phyloP scores from a whole-genome alignment of 306 rosid species.

The Mimosa bimucronata region DNA sequence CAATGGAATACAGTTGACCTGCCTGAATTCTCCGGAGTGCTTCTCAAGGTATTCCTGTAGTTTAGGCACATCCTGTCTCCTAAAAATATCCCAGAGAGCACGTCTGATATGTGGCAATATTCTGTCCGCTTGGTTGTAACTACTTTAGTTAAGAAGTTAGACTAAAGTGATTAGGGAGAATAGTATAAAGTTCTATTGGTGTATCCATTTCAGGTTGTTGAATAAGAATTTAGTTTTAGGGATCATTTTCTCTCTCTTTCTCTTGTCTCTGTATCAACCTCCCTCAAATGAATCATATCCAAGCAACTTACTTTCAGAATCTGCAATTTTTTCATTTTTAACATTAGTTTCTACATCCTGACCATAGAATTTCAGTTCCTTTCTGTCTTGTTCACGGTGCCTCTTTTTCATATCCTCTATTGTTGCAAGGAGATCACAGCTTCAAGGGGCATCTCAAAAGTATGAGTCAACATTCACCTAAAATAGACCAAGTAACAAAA shows the following conservation, averaged over 20 bases:
- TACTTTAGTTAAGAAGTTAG: too few species aligned
- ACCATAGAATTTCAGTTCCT: constrained; percentile 46
- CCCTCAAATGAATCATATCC: constrained; percentile 50
- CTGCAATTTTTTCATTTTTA: not conserved
- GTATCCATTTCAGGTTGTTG: too few species aligned
- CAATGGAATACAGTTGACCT: constrained; percentile 59
- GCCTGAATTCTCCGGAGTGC: constrained; percentile 84
- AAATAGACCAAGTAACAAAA: constrained; percentile 5
- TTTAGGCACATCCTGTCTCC: constrained; percentile 84
- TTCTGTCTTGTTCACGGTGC: constrained; percentile 61
- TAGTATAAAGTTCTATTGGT: too few species aligned
- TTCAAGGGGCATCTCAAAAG: constrained; percentile 47
- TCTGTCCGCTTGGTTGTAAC: too few species aligned
- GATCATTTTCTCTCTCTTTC: too few species aligned
- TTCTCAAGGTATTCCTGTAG: constrained; percentile 71
- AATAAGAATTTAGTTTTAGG: too few species aligned
- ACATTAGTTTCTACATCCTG: constrained; percentile 26
- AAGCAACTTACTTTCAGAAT: constrained; percentile 21
- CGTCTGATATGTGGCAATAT: too few species aligned
- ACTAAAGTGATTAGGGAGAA: too few species aligned
- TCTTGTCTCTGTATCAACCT: too few species aligned
- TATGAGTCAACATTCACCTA: constrained; percentile 87
- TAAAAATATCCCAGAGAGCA: constrained; percentile 90
- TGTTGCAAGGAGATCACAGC: not conserved
- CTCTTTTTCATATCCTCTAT: constrained; percentile 47